A percentile compares a stretch with the other conserved stretches of the same genome.
Evolutionary conservation across 2,329 filamentous ascomycete genomes (phyloP).

Genomic region (Epichloe sibirici): DNA sequence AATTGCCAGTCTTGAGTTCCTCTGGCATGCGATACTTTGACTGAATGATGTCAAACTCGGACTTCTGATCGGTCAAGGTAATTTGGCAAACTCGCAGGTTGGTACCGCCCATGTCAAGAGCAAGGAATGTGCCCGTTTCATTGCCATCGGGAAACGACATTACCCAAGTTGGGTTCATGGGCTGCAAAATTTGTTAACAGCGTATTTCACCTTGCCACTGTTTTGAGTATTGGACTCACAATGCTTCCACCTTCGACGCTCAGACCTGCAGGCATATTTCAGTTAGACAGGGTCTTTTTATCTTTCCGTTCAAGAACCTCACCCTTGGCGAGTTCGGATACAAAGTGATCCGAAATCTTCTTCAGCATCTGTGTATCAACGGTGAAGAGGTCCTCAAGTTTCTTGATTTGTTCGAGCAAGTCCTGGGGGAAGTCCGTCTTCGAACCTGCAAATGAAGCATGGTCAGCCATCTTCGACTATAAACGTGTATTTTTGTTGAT

Average conservation of each 20-base stretch:
- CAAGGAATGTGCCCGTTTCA: conserved; percentile 78
- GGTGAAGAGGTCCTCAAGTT: conserved; percentile 73
- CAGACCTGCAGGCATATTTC: conserved; percentile 43
- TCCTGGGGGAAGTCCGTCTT: conserved; percentile 89
- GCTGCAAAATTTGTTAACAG: conserved; percentile 37
- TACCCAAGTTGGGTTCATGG: conserved; percentile 97
- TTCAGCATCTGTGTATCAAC: conserved; percentile 73
- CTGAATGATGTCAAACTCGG: conserved; percentile 88
- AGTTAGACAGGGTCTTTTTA: conserved; percentile 2
- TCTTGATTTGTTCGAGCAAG: conserved; percentile 66
- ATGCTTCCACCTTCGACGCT: conserved; percentile 84
- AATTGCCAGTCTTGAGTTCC: conserved; percentile 73
- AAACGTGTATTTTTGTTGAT: neutral
- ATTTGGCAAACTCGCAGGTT: conserved; percentile 94
- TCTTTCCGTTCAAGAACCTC: conserved; percentile 4
- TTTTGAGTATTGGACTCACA: conserved; percentile 39
- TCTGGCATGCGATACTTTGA: conserved; percentile 93
- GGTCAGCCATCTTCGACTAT: conserved; percentile 8
- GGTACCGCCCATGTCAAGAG: conserved; percentile 91
- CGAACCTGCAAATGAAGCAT: conserved; percentile 47
- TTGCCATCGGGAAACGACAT: conserved; percentile 78
- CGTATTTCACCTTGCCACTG: neutral
- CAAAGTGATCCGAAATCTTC: conserved; percentile 79
- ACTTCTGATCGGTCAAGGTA: conserved; percentile 73
- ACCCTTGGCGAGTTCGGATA: conserved; percentile 80